Evolutionary conservation across 129 eudicot species (phyloP).

Genomic region (Escallonia rubra): DNA sequence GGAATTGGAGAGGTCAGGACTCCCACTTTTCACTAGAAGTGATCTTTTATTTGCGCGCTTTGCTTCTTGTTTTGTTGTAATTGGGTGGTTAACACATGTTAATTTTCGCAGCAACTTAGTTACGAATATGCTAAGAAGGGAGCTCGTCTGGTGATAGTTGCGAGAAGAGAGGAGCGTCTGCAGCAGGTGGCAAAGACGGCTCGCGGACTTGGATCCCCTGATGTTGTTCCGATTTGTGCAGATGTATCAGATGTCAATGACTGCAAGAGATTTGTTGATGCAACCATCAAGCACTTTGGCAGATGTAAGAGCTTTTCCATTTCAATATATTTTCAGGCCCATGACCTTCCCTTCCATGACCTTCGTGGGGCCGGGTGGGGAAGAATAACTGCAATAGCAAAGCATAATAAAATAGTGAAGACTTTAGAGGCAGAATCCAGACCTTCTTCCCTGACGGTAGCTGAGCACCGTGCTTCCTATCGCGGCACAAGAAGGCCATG

Average conservation of each 20-base stretch:
- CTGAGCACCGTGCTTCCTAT: no score
- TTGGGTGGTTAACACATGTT: not conserved
- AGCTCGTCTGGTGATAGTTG: not conserved
- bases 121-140: not conserved
- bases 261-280: conserved; percentile 1
- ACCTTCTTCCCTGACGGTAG: no score
- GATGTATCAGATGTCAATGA: not conserved
- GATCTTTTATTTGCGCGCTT: not conserved
- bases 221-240: not conserved
- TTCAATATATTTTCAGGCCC: not conserved
- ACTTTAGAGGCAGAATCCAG: no score
- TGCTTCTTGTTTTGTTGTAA: not conserved
- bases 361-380: no score
- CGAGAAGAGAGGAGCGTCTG: not conserved
- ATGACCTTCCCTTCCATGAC: not conserved
- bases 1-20: not conserved
- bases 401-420: not conserved
- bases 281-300: not conserved
- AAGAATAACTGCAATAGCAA: no score
- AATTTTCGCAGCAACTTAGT: no score
- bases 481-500: no score
- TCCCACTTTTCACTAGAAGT: not conserved
- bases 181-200: not conserved
- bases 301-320: not conserved
- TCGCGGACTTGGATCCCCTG: not conserved